Percentiles rank a stretch among this genome's conserved stretches.
These are phyloP conservation scores for Mycosarcoma mackinlayi DNA, from an alignment of 1,284 basidiomycete species.

Conservation along the genomic window DNA sequence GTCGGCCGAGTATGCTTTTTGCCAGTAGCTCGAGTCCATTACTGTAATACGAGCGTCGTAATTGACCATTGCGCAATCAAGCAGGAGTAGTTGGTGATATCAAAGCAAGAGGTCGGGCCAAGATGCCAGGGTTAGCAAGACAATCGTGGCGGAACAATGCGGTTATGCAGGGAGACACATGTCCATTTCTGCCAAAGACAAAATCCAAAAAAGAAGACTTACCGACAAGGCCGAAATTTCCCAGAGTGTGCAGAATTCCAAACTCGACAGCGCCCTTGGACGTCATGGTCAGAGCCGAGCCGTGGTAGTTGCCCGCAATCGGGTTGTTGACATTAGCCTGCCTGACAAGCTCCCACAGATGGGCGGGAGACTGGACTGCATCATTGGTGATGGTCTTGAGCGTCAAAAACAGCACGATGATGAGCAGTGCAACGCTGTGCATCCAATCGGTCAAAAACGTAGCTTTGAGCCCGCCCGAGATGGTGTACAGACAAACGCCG, in stretches of 20 bases:
- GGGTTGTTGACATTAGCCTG: constrained; percentile 31
- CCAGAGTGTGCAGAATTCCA: constrained; percentile 59
- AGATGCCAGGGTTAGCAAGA: too few relatives aligned
- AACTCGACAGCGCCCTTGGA: constrained; percentile 76
- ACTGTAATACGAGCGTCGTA: constrained; percentile 9
- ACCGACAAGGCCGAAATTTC: constrained; percentile 60
- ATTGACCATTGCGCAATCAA: neutral
- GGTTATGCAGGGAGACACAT: too few relatives aligned
- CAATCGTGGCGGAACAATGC: too few relatives aligned
- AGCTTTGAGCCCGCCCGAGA: constrained; percentile 57
- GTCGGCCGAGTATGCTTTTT: constrained; percentile 60
- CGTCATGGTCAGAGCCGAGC: constrained; percentile 81
- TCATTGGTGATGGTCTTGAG: constrained; percentile 57
- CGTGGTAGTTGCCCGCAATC: constrained; percentile 74
- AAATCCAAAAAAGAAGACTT: neutral
- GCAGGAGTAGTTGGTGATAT: too few relatives aligned
- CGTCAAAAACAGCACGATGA: constrained; percentile 56
- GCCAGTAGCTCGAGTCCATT: constrained; percentile 60
- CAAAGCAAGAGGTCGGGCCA: too few relatives aligned
- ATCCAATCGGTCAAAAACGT: constrained; percentile 62
- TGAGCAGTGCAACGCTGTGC: constrained; percentile 57
- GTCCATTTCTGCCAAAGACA: constrained; percentile 2
- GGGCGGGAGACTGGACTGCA: constrained; percentile 31
- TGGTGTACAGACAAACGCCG: constrained; percentile 58
- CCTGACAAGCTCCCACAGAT: constrained; percentile 53